phyloP scores from a whole-genome alignment of 2,329 filamentous ascomycete genomes.

The Ciborinia camelliae region DNA sequence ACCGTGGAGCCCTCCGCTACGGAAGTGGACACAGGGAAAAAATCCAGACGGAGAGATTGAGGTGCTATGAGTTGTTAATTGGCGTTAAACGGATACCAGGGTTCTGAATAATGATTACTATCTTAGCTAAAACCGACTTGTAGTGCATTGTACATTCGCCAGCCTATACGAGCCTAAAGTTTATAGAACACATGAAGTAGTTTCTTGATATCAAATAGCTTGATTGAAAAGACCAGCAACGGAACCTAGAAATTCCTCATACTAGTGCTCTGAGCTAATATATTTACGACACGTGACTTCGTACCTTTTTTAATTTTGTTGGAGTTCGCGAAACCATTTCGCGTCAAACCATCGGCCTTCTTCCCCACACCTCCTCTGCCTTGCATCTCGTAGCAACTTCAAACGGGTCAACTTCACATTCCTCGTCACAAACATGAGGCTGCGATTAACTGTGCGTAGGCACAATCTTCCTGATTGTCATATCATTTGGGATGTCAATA shows the following conservation, averaged over 20 bases:
- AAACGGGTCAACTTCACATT: slow-evolving; percentile 16
- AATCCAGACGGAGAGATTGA: slow-evolving; percentile 17
- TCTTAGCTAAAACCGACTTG: neutral
- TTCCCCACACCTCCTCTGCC: slow-evolving; percentile 11
- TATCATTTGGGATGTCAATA: slow-evolving; percentile 66
- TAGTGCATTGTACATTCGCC: neutral
- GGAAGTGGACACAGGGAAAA: slow-evolving; percentile 16
- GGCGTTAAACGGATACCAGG: slow-evolving; percentile 19
- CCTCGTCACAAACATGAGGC: slow-evolving; percentile 53
- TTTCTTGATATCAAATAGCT: neutral
- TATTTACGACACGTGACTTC: neutral
- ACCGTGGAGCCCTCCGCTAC: slow-evolving; percentile 29
- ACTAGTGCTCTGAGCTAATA: neutral
- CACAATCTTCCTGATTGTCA: slow-evolving; percentile 69
- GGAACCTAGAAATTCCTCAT: too few species aligned
- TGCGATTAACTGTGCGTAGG: slow-evolving; percentile 69
- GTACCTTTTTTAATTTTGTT: neutral
- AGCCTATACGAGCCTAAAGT: neutral
- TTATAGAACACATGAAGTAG: neutral
- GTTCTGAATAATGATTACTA: slow-evolving; percentile 16
- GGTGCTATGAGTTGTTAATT: neutral
- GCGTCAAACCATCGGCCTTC: neutral
- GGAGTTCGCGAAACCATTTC: slow-evolving; percentile 9
- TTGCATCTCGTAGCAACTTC: neutral
- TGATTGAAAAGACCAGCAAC: neutral